Base-by-base conservation (phyloP, 139 green algal species). In the Ulvella scutata region DNA sequence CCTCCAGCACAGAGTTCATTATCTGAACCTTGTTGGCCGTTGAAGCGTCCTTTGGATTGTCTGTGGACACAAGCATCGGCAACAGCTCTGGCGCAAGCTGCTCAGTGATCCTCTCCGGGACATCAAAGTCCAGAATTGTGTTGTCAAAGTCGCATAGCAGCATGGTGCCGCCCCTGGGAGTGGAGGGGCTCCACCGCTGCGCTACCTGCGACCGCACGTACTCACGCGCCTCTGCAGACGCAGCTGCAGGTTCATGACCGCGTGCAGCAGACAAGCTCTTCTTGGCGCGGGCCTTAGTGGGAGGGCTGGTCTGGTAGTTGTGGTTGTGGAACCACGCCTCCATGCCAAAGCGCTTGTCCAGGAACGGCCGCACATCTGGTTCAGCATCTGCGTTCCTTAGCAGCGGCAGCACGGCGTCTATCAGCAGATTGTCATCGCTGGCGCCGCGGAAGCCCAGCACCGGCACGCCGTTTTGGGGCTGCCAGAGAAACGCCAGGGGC, bases 391-490 rank as follows among this genome's bases (percentile, higher is more conserved):
- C 72, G 26, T 83, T 78, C 75, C 90, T 81, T 29, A 96, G 81
- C 60, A 96, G 79, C 3, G 91, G 91, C 73, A 93, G 84, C 38
- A 95, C 87, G 4, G 90, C 90, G 74, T 96, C 88, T 17, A 81
- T 37, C 61, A 97, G 84, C 81, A 95, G 79, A 37, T 84, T 72
- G 83, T 94, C 89, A 61, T 92, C 85, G 13, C 85, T 75, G 80
- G 94, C 88, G 6, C 88, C 90, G 31, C 87, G 76, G 85, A 93
- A 95, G 38, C 81, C 82, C 28, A 92, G 83, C 39, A 96, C 86
- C 7, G 92, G 92, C n/a, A 97, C 81, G 72, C 90, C 90, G 72
- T 96, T 92, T 82, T 89, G 80, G 4, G 92, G 92, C 83, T 97
- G 90, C 31, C 86, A 78, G 73, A 91, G 82, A 77, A 96, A 96